phyloP scores from a whole-genome alignment of 805 yeast species.

The Tetrapisispora pingtungensis region DNA sequence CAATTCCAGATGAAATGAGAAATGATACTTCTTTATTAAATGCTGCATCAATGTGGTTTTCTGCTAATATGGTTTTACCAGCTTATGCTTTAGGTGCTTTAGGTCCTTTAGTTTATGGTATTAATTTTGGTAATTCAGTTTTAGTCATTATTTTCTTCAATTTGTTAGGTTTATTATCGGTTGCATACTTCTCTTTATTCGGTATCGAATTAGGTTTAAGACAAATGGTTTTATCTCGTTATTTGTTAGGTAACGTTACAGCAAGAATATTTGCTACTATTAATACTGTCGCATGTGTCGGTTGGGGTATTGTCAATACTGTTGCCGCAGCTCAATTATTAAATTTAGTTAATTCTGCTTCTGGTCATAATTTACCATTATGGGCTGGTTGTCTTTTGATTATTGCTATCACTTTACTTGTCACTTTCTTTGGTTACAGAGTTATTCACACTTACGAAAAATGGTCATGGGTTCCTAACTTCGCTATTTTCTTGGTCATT shows the following conservation, averaged over 20 bases:
- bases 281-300: conserved; percentile 78
- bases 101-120: conserved; percentile 51
- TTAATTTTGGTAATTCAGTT: conserved; percentile 66
- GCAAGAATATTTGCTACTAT: conserved; percentile 69
- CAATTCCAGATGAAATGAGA: conserved; percentile 71
- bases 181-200: conserved; percentile 71
- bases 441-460: conserved; percentile 75
- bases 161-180: conserved; percentile 63
- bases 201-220: conserved; percentile 82
- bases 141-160: conserved; percentile 63
- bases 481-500: conserved; percentile 61
- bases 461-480: conserved; percentile 81
- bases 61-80: conserved; percentile 82
- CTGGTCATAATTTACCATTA: conserved; percentile 52
- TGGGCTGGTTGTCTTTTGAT: conserved; percentile 85
- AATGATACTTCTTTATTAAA: conserved; percentile 53
- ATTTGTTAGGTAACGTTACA: conserved; percentile 62
- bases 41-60: conserved; percentile 84
- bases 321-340: conserved; percentile 81
- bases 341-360: conserved; percentile 53
- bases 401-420: conserved; percentile 53
- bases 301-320: conserved; percentile 92
- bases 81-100: conserved; percentile 70
- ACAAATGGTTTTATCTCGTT: conserved; percentile 77
- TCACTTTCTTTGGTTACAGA: conserved; percentile 77